A percentile compares a stretch with the other conserved stretches of the same genome.
These are phyloP conservation scores for Fraxinus americana DNA, from an alignment of 257 asterid species.

Conservation along the genomic window DNA sequence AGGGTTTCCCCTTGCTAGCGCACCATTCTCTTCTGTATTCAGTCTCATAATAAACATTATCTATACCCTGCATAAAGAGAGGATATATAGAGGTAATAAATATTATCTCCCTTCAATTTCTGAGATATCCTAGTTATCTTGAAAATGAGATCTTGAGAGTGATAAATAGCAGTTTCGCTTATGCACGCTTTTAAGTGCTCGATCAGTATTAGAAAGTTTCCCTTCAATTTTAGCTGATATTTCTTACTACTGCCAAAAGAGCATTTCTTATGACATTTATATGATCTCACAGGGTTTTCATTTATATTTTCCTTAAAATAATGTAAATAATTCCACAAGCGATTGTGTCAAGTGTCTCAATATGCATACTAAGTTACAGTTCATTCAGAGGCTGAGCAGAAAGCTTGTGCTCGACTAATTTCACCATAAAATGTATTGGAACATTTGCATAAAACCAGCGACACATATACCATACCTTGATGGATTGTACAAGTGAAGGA, in stretches of 20 bases:
- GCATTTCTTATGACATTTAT: not conserved
- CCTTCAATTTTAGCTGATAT: too few relatives aligned
- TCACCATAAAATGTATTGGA: not conserved
- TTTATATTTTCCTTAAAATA: not conserved
- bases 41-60: slow-evolving; percentile 81
- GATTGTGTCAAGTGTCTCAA: not conserved
- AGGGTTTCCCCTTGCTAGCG: slow-evolving; percentile 88
- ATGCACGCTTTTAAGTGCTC: not conserved
- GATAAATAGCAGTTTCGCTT: not conserved
- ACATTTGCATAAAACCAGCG: slow-evolving; percentile 7
- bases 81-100: not conserved
- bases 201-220: too few relatives aligned
- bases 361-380: not conserved
- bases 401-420: not conserved
- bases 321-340: not conserved
- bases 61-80: slow-evolving; percentile 55
- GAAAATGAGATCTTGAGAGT: not conserved
- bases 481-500: slow-evolving; percentile 69
- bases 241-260: not conserved
- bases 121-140: not conserved
- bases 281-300: not conserved
- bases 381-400: not conserved
- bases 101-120: not conserved
- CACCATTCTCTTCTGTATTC: slow-evolving; percentile 98
- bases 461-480: slow-evolving; percentile 58